Conservation (phyloP, 179 eudicot genomes). For the Monotropa hypopitys region DNA sequence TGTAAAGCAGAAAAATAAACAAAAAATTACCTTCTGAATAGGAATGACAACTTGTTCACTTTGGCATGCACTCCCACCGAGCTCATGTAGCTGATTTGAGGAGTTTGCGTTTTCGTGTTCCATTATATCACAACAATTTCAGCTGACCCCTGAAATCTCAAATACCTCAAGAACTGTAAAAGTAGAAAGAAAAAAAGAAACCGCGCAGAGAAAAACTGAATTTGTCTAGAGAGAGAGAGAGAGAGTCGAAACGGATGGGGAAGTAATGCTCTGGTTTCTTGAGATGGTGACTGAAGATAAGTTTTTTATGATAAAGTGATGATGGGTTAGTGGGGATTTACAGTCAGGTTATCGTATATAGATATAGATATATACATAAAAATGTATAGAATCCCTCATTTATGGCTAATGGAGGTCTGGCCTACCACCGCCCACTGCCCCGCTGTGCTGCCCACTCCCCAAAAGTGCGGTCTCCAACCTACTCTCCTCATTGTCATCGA, state of each 20-base stretch:
- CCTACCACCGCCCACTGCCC: neutral
- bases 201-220: neutral
- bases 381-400: neutral
- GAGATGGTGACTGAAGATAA: conserved; percentile 5
- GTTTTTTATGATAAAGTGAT: neutral
- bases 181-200: neutral
- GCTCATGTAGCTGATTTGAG: conserved; percentile 11
- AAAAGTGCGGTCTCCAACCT: too few species aligned
- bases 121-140: conserved; percentile 14
- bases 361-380: neutral
- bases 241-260: neutral
- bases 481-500: neutral
- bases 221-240: neutral
- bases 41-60: conserved; percentile 16
- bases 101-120: conserved; percentile 7
- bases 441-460: neutral
- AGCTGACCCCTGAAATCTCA: neutral
- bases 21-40: conserved; percentile 14
- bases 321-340: neutral
- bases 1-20: neutral
- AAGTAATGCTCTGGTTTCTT: neutral
- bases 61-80: conserved; percentile 9
- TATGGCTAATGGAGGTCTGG: conserved; percentile 1
- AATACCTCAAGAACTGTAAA: neutral
- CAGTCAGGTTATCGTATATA: neutral